These are phyloP conservation scores for Cyclocybe aegerita DNA, from an alignment of 768 basidiomycete species.

Conservation along the genomic window DNA sequence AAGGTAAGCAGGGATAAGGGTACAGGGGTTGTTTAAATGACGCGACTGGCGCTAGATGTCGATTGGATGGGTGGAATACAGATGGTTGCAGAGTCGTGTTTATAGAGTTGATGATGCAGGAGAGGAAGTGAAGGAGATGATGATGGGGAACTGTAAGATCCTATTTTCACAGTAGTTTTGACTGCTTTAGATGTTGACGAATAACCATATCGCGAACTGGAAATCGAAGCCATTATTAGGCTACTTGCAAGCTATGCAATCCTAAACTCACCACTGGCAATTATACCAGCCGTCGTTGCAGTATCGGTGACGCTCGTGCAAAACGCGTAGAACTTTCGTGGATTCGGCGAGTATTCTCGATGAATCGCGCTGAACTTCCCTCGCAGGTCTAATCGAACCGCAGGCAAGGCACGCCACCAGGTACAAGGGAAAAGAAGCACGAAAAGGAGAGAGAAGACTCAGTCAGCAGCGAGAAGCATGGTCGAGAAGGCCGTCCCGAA, in stretches of 20 bases:
- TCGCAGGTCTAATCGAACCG: conserved; percentile 48
- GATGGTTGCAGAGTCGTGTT: no score
- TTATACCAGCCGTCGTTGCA: conserved; percentile 71
- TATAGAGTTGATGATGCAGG: no score
- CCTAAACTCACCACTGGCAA: conserved; percentile 62
- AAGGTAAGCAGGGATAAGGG: no score
- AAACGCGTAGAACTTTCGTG: conserved; percentile 77
- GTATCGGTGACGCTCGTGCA: conserved; percentile 79
- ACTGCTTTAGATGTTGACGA: conserved; percentile 73
- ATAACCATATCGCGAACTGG: conserved; percentile 82
- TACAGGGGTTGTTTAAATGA: no score
- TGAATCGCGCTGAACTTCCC: conserved; percentile 77
- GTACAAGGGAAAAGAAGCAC: no score
- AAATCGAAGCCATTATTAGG: conserved; percentile 6
- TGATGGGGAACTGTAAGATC: background rate
- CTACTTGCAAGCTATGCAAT: conserved; percentile 22
- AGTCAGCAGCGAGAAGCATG: background rate
- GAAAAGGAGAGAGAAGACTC: background rate
- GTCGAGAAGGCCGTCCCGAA: background rate
- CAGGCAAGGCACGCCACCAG: no score
- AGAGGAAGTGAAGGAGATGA: background rate
- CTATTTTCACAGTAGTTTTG: conserved; percentile 56
- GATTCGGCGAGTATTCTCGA: conserved; percentile 70
- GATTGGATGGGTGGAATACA: no score
- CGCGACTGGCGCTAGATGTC: no score